Evolutionary conservation across 202 grass and related monocot genomes (phyloP).

Genomic region (Digitaria exilis): DNA sequence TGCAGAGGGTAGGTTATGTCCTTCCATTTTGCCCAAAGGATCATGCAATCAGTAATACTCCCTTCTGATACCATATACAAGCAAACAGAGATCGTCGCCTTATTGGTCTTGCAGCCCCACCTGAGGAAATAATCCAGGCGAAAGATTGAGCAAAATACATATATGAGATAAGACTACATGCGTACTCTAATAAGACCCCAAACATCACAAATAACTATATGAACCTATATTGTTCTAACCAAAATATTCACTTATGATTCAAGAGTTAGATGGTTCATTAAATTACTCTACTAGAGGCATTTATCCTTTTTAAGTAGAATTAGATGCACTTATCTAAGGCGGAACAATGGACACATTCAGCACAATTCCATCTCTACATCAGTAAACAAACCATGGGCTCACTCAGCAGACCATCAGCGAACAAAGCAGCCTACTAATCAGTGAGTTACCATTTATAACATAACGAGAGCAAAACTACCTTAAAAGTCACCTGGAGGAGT

Average conservation of each 20-base stretch:
- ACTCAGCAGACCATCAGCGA: background rate
- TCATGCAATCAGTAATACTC: background rate
- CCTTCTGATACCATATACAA: slow-evolving; percentile 16
- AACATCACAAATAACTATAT: too few species aligned
- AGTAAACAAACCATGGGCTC: background rate
- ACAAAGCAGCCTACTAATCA: background rate
- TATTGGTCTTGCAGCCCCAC: background rate
- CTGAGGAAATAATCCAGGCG: background rate
- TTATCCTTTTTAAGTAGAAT: too few species aligned
- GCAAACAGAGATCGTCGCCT: background rate
- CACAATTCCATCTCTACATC: background rate
- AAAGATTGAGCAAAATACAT: slow-evolving; percentile 9
- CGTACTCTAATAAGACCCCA: too few species aligned
- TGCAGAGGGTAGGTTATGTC: slow-evolving; percentile 44
- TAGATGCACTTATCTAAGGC: background rate
- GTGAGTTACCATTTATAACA: background rate
- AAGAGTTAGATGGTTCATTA: background rate
- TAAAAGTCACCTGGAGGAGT: background rate
- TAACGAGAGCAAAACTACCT: background rate
- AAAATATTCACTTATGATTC: too few species aligned
- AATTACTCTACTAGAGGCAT: background rate
- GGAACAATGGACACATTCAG: background rate
- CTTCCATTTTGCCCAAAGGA: slow-evolving; percentile 53
- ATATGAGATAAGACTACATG: too few species aligned
- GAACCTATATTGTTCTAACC: too few species aligned